These are phyloP conservation scores for Epicoccum nigrum DNA, from an alignment of 2,329 filamentous ascomycete genomes.

Conservation along the genomic window DNA sequence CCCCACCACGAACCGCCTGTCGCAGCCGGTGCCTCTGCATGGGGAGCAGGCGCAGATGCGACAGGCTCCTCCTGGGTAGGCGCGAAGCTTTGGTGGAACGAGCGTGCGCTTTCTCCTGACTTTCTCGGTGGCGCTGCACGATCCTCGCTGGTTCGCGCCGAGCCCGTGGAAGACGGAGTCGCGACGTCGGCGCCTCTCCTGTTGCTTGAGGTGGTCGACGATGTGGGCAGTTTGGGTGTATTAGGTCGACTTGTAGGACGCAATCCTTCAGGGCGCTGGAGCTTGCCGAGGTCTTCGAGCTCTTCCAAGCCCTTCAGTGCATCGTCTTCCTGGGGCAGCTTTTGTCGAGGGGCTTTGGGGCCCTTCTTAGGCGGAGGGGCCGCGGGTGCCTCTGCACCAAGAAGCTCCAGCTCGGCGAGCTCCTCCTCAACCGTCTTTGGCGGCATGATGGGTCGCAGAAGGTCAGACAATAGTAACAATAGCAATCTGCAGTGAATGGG, in stretches of 20 bases:
- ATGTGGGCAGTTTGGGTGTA: constrained; percentile 72
- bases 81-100: constrained; percentile 74
- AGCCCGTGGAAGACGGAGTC: constrained; percentile 49
- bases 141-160: constrained; percentile 64
- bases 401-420: constrained; percentile 52
- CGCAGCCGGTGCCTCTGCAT: constrained; percentile 47
- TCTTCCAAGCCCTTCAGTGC: constrained; percentile 87
- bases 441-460: constrained; percentile 33
- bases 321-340: constrained; percentile 63
- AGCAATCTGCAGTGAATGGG: not conserved
- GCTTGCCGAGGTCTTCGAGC: constrained; percentile 59
- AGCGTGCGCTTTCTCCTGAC: constrained; percentile 77
- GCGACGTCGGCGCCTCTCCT: constrained; percentile 42
- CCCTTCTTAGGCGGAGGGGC: constrained; percentile 51
- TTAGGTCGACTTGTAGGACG: constrained; percentile 71
- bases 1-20: constrained; percentile 65
- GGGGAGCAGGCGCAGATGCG: constrained; percentile 59
- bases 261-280: constrained; percentile 63
- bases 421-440: constrained; percentile 55
- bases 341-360: constrained; percentile 52
- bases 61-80: constrained; percentile 58
- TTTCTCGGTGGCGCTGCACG: constrained; percentile 64
- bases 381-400: constrained; percentile 40
- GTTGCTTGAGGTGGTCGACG: constrained; percentile 50
- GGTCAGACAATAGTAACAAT: not conserved